Evolutionary conservation across 768 basidiomycete species (phyloP).

Genomic region (Termitomyces sp.): DNA sequence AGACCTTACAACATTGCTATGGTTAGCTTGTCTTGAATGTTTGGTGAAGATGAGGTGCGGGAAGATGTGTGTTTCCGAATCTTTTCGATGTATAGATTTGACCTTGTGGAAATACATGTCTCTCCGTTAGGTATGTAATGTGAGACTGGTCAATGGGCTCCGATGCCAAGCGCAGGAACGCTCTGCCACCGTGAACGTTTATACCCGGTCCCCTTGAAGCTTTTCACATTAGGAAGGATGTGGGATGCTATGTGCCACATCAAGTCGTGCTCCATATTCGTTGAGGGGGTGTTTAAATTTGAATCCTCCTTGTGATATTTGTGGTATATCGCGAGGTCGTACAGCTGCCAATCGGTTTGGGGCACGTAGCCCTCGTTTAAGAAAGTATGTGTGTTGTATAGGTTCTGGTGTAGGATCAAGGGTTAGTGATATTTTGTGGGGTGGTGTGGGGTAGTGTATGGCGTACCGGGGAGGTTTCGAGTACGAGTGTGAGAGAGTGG

Average conservation of each 20-base stretch:
- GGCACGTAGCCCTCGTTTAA: background rate
- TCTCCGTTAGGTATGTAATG: too few relatives aligned
- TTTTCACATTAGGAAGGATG: conserved; percentile 12
- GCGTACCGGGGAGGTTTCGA: conserved; percentile 7
- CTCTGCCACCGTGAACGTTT: background rate
- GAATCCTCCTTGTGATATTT: conserved; percentile 4
- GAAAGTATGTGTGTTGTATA: background rate
- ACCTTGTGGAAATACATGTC: too few relatives aligned
- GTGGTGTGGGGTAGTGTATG: too few relatives aligned
- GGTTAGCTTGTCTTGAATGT: too few relatives aligned
- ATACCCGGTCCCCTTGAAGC: conserved; percentile 8
- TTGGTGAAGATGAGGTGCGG: too few relatives aligned
- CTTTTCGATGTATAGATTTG: too few relatives aligned
- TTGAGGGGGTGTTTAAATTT: background rate
- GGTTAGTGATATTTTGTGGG: too few relatives aligned
- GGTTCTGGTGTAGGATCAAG: background rate
- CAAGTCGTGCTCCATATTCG: background rate
- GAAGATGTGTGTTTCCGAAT: too few relatives aligned
- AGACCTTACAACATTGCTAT: too few relatives aligned
- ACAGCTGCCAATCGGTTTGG: conserved; percentile 14
- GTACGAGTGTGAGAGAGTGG: conserved; percentile 21
- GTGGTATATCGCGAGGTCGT: conserved; percentile 14
- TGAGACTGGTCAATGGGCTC: too few relatives aligned
- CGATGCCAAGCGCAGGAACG: too few relatives aligned
- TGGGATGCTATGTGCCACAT: background rate